phyloP scores from a whole-genome alignment of 129 eudicot genomes.

The Rutidosis leptorrhynchoides region DNA sequence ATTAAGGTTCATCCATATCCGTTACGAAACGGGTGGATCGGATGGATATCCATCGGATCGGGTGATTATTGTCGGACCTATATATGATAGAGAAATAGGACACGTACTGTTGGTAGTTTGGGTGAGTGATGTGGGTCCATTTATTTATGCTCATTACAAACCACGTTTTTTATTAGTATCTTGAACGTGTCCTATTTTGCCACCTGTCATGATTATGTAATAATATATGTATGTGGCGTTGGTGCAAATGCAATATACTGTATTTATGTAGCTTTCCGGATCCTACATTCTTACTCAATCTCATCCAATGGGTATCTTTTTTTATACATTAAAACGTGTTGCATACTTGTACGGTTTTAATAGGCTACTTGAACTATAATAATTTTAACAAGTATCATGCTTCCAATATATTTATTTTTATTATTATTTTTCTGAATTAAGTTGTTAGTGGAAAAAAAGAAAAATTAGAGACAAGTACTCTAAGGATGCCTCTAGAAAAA shows the following conservation, averaged over 20 bases:
- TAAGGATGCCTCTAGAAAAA: too few relatives aligned
- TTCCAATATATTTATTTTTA: too few relatives aligned
- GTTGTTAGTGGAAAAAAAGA: too few relatives aligned
- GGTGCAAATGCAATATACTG: neutral
- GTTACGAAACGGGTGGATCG: too few relatives aligned
- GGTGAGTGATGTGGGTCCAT: too few relatives aligned
- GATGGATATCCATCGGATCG: neutral
- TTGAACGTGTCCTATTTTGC: slow-evolving; percentile 12
- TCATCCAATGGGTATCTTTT: neutral
- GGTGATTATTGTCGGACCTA: too few relatives aligned
- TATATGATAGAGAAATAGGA: slow-evolving; percentile 22
- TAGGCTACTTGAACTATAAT: neutral
- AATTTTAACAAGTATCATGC: neutral
- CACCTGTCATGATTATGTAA: slow-evolving; percentile 20
- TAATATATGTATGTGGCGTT: slow-evolving; percentile 12
- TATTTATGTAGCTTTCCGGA: neutral
- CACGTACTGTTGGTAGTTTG: slow-evolving; percentile 31
- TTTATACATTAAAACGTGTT: neutral
- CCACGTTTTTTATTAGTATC: slow-evolving; percentile 20
- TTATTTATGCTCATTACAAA: neutral
- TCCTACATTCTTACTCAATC: neutral
- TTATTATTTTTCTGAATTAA: too few relatives aligned
- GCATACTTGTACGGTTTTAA: slow-evolving; percentile 1
- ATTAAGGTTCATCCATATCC: too few relatives aligned
- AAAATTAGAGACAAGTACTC: too few relatives aligned